A percentile compares a stretch with the other conserved stretches of the same genome.
phyloP scores from a whole-genome alignment of 2,329 filamentous ascomycete species.

The Aspergillus japonicus region DNA sequence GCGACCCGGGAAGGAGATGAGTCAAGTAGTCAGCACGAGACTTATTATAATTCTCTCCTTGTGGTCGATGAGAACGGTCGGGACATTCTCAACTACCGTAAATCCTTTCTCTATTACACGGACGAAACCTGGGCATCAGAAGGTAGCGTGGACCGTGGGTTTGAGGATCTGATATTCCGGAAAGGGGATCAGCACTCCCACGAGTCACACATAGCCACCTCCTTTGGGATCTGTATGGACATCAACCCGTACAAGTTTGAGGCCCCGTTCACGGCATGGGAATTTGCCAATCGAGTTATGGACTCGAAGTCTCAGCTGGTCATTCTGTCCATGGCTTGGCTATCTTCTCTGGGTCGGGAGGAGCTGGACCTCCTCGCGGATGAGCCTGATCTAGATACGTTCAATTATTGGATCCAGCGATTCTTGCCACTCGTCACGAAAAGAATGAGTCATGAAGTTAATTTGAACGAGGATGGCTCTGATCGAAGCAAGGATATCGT shows the following conservation, averaged over 20 bases:
- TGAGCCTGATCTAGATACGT: constrained; percentile 58
- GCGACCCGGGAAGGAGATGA: constrained; percentile 1
- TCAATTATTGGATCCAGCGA: constrained; percentile 63
- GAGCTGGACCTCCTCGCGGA: constrained; percentile 47
- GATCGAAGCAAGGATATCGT: constrained; percentile 37
- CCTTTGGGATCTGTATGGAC: constrained; percentile 54
- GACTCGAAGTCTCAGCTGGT: constrained; percentile 51
- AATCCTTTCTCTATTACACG: constrained; percentile 65
- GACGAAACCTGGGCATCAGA: constrained; percentile 64
- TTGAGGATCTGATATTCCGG: constrained; percentile 27
- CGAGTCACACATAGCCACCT: constrained; percentile 35
- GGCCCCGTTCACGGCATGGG: constrained; percentile 58
- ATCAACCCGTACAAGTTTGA: constrained; percentile 64
- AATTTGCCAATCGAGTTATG: constrained; percentile 59
- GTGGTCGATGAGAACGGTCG: constrained; percentile 56
- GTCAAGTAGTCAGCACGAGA: constrained; percentile 18
- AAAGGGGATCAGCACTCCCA: constrained; percentile 9
- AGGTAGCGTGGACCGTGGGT: constrained; percentile 41
- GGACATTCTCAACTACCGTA: constrained; percentile 61
- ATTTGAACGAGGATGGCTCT: constrained; percentile 25
- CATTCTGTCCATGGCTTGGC: constrained; percentile 64
- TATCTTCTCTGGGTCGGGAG: constrained; percentile 51
- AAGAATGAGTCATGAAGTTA: constrained; percentile 28
- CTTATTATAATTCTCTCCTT: constrained; percentile 59
- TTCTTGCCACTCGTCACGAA: constrained; percentile 53